phyloP scores from a whole-genome alignment of 441 rosid genomes.

The Adansonia grandidieri region DNA sequence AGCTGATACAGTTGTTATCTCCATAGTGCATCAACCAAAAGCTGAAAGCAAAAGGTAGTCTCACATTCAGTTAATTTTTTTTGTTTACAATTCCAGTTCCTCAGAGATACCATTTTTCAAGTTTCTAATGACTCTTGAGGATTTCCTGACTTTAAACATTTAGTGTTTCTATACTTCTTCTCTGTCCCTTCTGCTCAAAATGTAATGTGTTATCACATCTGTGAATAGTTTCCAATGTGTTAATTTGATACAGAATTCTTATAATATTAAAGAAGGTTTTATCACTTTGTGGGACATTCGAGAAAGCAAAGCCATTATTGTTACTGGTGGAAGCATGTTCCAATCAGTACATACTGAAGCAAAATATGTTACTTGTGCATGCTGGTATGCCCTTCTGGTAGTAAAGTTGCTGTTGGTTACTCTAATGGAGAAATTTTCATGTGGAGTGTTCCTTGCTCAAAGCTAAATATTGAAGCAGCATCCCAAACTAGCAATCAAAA shows the following conservation, averaged over 20 bases:
- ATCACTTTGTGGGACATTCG: conserved; percentile 74
- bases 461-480: conserved; percentile 20
- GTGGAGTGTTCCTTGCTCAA: conserved; percentile 59
- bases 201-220: not conserved
- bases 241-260: conserved; percentile 61
- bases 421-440: conserved; percentile 75
- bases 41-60: conserved; percentile 85
- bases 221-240: not conserved
- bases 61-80: not conserved
- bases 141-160: not conserved
- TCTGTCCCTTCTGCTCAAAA: conserved; percentile 9
- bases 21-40: conserved; percentile 70
- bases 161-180: not conserved
- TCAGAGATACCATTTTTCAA: not conserved
- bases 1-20: conserved; percentile 55
- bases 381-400: conserved; percentile 87
- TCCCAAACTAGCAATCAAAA: conserved; percentile 47
- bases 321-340: conserved; percentile 61
- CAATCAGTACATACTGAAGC: conserved; percentile 59
- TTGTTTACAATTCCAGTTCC: conserved; percentile 13
- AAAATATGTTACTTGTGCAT: conserved; percentile 79
- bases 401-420: conserved; percentile 81
- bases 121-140: not conserved
- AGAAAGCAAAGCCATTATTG: conserved; percentile 64
- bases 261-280: conserved; percentile 67